Percentiles rank a stretch among this genome's conserved stretches.
phyloP scores from a whole-genome alignment of 2,329 filamentous ascomycete genomes.

The Cadophora gregata region DNA sequence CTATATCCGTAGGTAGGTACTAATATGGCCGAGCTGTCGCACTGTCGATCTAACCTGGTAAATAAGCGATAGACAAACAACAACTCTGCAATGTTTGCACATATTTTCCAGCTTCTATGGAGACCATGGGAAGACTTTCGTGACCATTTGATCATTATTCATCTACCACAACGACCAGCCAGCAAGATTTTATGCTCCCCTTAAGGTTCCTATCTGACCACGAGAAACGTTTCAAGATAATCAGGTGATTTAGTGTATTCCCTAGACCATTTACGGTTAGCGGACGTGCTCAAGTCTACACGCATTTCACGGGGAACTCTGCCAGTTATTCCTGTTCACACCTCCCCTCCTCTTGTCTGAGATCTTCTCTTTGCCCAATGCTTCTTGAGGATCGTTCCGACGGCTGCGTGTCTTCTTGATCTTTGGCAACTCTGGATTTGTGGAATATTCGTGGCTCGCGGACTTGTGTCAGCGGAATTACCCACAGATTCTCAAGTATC shows the following conservation, averaged over 20 bases:
- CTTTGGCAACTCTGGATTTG: background rate
- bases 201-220: no score
- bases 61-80: slow-evolving; percentile 1
- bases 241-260: slow-evolving; percentile 3
- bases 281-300: background rate
- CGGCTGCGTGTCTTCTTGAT: slow-evolving; percentile 4
- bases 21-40: no score
- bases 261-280: background rate
- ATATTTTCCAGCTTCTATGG: background rate
- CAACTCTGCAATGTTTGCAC: background rate
- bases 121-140: background rate
- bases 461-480: slow-evolving; percentile 9
- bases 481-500: background rate
- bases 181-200: background rate
- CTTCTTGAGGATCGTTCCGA: slow-evolving; percentile 8
- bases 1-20: no score
- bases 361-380: slow-evolving; percentile 7
- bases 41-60: background rate
- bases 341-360: background rate
- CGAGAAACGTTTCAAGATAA: background rate
- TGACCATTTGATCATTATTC: background rate
- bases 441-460: slow-evolving; percentile 3
- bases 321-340: slow-evolving; percentile 10
- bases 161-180: background rate
- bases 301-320: no score